Conservation (phyloP, 345 rosid species). For the Kandelia obovata region DNA sequence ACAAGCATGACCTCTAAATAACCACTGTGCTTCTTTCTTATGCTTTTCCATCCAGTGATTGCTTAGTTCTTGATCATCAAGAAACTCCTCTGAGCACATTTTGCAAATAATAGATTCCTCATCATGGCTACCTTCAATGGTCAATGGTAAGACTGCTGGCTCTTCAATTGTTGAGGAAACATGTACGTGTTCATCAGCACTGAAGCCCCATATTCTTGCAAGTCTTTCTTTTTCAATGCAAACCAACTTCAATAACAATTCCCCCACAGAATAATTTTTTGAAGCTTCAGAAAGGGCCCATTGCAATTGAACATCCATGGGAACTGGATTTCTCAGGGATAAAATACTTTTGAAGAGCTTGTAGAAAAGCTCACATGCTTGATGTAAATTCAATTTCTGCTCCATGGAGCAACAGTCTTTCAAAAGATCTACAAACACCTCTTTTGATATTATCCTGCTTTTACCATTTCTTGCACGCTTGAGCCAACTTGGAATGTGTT, state of each 20-base stretch:
- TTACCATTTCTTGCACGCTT: slow-evolving; percentile 98
- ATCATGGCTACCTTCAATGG: slow-evolving; percentile 34
- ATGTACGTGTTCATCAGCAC: slow-evolving; percentile 34
- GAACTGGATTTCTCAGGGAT: slow-evolving; percentile 86
- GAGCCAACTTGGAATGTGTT: slow-evolving; percentile 98
- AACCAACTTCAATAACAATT: slow-evolving; percentile 68
- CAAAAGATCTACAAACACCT: slow-evolving; percentile 78
- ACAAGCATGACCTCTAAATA: slow-evolving; percentile 81
- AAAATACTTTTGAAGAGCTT: slow-evolving; percentile 88
- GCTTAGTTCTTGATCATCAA: slow-evolving; percentile 48
- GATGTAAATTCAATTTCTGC: slow-evolving; percentile 71
- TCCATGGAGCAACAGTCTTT: slow-evolving; percentile 52
- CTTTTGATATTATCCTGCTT: slow-evolving; percentile 93
- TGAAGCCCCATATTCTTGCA: slow-evolving; percentile 65
- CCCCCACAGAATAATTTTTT: slow-evolving; percentile 58
- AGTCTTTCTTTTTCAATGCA: slow-evolving; percentile 72
- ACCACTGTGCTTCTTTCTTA: slow-evolving; percentile 73
- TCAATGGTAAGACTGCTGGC: slow-evolving; percentile 39
- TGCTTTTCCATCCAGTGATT: slow-evolving; percentile 66
- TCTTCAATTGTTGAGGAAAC: slow-evolving; percentile 37
- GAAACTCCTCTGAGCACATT: slow-evolving; percentile 54
- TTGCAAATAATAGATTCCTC: slow-evolving; percentile 55
- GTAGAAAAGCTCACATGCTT: slow-evolving; percentile 94
- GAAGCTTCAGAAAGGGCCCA: slow-evolving; percentile 98
- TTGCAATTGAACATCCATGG: slow-evolving; percentile 82